Evolutionary conservation across 2,329 filamentous ascomycete species (phyloP), one percentile per base, ranked within the genome.

Genomic region (Diaporthe destruens): DNA sequence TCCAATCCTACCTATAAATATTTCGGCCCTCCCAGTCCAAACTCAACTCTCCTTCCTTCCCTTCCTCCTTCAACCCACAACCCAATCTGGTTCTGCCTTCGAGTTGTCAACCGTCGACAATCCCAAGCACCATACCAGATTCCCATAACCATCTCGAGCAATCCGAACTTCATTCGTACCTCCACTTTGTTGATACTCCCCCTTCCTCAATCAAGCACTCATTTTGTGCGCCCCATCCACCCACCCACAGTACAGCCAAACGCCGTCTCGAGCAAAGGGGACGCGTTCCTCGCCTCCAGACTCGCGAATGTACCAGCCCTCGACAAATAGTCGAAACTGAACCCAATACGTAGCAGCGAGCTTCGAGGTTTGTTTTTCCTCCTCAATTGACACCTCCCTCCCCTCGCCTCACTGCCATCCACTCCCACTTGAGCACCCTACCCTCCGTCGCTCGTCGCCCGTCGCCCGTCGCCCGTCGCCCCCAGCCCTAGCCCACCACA

Each of bases 21-120:
- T n/a, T n/a, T n/a, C n/a, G n/a, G n/a, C n/a, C 29, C 20, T 49
- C 18, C 39, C 59, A n/a, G 2, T 16, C 59, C 11, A 16, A 49
- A 63, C 25, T 23, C 42, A 63, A 29, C n/a, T 25, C 49, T 16
- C 59, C 59, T 9, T 32, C 12, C 39, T 47, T 47, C 25, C 57
- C 47, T 32, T 8, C 44, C n/a, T 47, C 16, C 42, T 39, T 5
- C 9, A 20, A 16, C 57, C 6, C 57, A 5, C 9, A 20, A 16
- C 57, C 6, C 57, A 5, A 5, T 34, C 23, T 63, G 39, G 25
- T 63, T 63, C 14, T 47, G 39, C 16, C 57, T 29, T 29, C 25
- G 23, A 47, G 12, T 34, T 63, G 57, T 63, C 57, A 44, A 47
- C 44, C 25, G 32, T 34, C 11, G 57, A 49, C 57, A 63, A 12